Evolutionary conservation across 768 basidiomycete genomes (phyloP).

Genomic region (Amanita exitialis): DNA sequence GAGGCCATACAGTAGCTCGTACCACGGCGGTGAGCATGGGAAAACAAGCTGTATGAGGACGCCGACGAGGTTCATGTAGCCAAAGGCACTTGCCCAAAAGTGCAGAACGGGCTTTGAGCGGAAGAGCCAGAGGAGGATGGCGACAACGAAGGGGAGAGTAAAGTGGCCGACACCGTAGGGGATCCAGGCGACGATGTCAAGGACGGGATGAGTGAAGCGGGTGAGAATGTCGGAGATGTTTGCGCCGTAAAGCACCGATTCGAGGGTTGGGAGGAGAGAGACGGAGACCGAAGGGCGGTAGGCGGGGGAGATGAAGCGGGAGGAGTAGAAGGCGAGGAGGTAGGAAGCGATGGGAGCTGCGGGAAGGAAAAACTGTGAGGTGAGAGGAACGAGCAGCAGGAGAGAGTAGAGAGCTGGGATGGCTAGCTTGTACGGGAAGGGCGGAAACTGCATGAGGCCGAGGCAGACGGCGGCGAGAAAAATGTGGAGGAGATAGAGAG

Average conservation of each 20-base stretch:
- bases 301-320: constrained; percentile 69
- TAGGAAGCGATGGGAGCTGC: constrained; percentile 82
- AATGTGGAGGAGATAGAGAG: constrained; percentile 55
- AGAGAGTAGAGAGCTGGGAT: constrained; percentile 65
- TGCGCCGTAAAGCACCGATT: constrained; percentile 91
- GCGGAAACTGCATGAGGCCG: constrained; percentile 56
- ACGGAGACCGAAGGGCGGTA: constrained; percentile 84
- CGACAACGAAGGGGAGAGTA: constrained; percentile 76
- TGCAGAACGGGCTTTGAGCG: constrained; percentile 71
- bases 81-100: constrained; percentile 81
- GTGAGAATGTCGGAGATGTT: constrained; percentile 98
- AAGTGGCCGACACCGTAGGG: constrained; percentile 97
- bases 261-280: constrained; percentile 87
- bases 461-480: constrained; percentile 62
- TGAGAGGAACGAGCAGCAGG: constrained; percentile 73
- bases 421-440: constrained; percentile 62
- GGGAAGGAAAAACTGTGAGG: constrained; percentile 84
- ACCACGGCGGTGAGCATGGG: constrained; percentile 95
- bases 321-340: constrained; percentile 80
- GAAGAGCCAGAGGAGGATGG: constrained; percentile 83
- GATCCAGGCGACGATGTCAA: constrained; percentile 92
- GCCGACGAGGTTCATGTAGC: constrained; percentile 86
- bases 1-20: constrained; percentile 93
- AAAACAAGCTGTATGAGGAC: constrained; percentile 83
- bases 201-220: constrained; percentile 82